Base-by-base conservation (phyloP, 2,329 filamentous ascomycete species). In the Apiospora rasikravindrae region DNA sequence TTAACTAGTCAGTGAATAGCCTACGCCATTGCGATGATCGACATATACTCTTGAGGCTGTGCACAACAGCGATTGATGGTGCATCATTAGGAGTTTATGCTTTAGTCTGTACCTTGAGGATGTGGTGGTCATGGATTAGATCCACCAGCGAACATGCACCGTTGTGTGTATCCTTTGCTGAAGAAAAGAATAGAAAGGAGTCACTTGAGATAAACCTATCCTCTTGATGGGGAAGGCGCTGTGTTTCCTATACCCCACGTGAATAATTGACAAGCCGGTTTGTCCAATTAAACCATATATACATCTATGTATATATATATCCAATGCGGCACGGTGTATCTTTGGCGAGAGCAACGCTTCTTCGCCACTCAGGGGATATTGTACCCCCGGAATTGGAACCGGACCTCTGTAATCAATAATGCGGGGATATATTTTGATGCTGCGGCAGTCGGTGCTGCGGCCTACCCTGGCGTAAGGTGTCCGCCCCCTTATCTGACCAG, bases 1-100 rank as follows among this genome's bases (percentile, higher is more conserved):
- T 40, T 33, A 14, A 64, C 19, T 64, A n/a, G 57, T 40, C 37
- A 22, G 33, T 37, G 57, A 33, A 40, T 64, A 40, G 14, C 22
- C 29, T 10, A 64, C 57, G 57, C 57, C 57, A 64, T 13, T 22
- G 57, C 57, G 57, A 40, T 37, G 57, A 64, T 64, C 29, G 22
- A 14, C 57, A 64, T 40, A 40, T 40, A 16, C 57, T 64, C 33
- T 64, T n/a, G 57, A 64, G 57, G 57, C 57, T 40, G 57, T 64
- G 57, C 57, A 64, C 33, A 64, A n/a, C 19, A n/a, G 33, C 11
- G 57, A 64, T 40, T 14, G 29, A n/a, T 13, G 33, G 8, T 5
- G n/a, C 49, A 51, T 51, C 49, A 13, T 26, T 26, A 26, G n/a
- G n/a, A 51, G 49, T 33, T n/a, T 40, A 40, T 64, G 29, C 24